Base-by-base conservation (phyloP, 2,329 filamentous ascomycete species). In the Colletotrichum incanum region DNA sequence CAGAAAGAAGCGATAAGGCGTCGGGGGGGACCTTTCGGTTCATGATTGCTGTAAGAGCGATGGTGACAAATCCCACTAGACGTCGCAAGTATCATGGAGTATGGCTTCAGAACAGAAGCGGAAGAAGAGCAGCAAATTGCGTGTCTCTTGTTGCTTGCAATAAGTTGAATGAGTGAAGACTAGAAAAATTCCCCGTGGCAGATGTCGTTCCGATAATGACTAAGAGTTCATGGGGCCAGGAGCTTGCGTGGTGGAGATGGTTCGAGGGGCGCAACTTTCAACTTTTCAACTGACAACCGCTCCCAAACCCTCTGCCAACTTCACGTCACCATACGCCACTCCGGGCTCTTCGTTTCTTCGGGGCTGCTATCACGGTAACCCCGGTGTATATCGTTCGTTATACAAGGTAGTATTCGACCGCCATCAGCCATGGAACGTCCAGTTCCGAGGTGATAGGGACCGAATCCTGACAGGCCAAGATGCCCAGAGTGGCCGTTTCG, bases 391-490 rank as follows among this genome's bases (percentile, higher is more conserved):
- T 41, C 47, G 55, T 67, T 54, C 61, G 58, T 73, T 55, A 71
- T 41, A 62, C 69, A 34, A 28, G n/a, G 62, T 58, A 50, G 12
- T 50, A 61, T 61, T 43, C 26, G 28, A 49, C 31, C 43, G 56
- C 55, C 41, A 71, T 47, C 28, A 56, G 31, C 43, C 34, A 66
- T 49, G 61, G 56, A 65, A 60, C 26, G 23, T 26, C 39, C 43
- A 60, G 54, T 56, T 52, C 67, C 67, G 67, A 73, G 50, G 67
- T 66, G 61, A 69, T 47, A 41, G 49, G 55, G 54, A 72, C 47
- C 45, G 31, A 31, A 37, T 49, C 47, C 37, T 45, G 55, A 52
- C 60, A 65, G 55, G 49, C 55, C 56, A 50, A 71, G 61, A 41
- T 26, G 20, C 28, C 23, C 23, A 52, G n/a, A 43, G 34, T 34